These are phyloP conservation scores for Polygonum aviculare DNA, from an alignment of 148 eudicot species.

Conservation along the genomic window DNA sequence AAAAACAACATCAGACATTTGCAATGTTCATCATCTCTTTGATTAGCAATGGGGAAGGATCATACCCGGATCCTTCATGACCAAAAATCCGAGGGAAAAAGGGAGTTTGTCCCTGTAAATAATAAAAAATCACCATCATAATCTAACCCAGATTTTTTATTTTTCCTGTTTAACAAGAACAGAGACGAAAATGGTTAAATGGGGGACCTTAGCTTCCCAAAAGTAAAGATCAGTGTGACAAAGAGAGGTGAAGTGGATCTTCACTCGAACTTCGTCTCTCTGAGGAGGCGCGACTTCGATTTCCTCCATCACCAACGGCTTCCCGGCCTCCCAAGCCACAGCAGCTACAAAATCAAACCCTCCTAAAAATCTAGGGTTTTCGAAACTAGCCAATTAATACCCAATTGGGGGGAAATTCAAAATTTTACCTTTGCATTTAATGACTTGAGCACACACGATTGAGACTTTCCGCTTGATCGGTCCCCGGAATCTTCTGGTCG, in stretches of 20 bases:
- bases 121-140: background rate
- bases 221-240: conserved; percentile 79
- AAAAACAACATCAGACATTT: no score
- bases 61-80: conserved; percentile 70
- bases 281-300: conserved; percentile 84
- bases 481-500: background rate
- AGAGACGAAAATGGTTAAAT: background rate
- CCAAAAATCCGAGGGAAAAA: conserved; percentile 60
- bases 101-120: conserved; percentile 43
- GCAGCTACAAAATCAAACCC: conserved; percentile 38
- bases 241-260: conserved; percentile 63
- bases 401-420: no score
- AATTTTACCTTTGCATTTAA: background rate
- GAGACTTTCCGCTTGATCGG: background rate
- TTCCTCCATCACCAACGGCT: conserved; percentile 63
- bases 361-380: background rate
- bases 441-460: background rate
- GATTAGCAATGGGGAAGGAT: background rate
- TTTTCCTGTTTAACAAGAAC: background rate
- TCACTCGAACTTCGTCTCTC: conserved; percentile 61
- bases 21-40: background rate
- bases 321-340: conserved; percentile 85
- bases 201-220: conserved; percentile 32
- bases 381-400: background rate
- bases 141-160: no score